Percentiles rank a stretch among this genome's conserved stretches.
These are phyloP conservation scores for Alternaria sp. DNA, from an alignment of 2,329 filamentous ascomycete genomes.

Conservation along the genomic window DNA sequence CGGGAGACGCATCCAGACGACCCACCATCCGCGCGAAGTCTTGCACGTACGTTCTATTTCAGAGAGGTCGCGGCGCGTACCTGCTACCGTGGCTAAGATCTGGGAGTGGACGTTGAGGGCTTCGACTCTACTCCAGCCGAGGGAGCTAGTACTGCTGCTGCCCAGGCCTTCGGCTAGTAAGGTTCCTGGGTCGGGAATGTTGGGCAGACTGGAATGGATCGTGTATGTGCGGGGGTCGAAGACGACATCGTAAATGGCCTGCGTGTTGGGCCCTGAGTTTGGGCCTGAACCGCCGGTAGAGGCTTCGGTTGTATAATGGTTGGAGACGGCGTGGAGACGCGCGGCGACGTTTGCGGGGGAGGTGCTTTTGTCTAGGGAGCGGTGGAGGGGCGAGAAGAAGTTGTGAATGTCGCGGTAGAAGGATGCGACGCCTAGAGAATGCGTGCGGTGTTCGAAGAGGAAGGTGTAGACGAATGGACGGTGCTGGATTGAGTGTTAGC, in stretches of 20 bases:
- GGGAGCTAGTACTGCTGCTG: constrained; percentile 12
- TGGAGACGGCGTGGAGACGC: constrained; percentile 51
- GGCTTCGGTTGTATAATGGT: constrained; percentile 48
- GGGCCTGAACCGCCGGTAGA: constrained; percentile 39
- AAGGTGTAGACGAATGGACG: constrained; percentile 81
- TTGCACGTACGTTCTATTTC: constrained; percentile 70
- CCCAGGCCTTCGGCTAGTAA: constrained; percentile 50
- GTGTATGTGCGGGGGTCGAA: constrained; percentile 67
- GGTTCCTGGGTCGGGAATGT: constrained; percentile 65
- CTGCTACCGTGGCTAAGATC: constrained; percentile 64
- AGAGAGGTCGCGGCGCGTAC: constrained; percentile 53
- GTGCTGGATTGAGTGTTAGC: constrained; percentile 46
- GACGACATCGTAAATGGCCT: constrained; percentile 66
- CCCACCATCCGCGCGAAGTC: constrained; percentile 71
- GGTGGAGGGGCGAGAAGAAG: constrained; percentile 60
- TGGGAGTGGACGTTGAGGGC: constrained; percentile 69
- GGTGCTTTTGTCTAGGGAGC: constrained; percentile 55
- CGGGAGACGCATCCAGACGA: constrained; percentile 68
- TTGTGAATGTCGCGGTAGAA: constrained; percentile 62
- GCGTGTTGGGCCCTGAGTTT: constrained; percentile 43
- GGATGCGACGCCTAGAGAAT: constrained; percentile 56
- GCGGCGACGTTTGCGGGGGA: constrained; percentile 52
- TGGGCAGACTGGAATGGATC: constrained; percentile 68
- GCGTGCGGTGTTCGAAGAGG: constrained; percentile 70
- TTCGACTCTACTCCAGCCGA: constrained; percentile 63